A percentile compares a stretch with the other conserved stretches of the same genome.
phyloP scores from a whole-genome alignment of 805 yeast genomes.

The Yamadazyma olivae region DNA sequence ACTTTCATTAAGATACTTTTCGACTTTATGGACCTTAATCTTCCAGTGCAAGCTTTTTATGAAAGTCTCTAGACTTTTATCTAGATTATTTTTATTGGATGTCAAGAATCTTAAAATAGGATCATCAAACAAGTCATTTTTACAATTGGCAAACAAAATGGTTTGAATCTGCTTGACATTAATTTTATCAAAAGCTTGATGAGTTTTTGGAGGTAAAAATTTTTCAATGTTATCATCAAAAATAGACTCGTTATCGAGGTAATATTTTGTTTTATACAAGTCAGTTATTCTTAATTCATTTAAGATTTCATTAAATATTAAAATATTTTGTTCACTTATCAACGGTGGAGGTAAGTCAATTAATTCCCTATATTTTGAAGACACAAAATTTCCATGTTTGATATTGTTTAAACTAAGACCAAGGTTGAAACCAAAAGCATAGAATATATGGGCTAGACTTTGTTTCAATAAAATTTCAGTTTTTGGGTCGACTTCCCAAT shows the following conservation, averaged over 20 bases:
- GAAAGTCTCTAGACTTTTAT: constrained; percentile 64
- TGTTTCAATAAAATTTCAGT: constrained; percentile 8
- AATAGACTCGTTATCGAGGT: not conserved
- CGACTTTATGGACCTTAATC: constrained; percentile 53
- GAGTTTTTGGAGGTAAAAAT: constrained; percentile 5
- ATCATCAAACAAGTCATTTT: constrained; percentile 80
- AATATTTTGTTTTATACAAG: constrained; percentile 1
- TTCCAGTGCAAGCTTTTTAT: constrained; percentile 74
- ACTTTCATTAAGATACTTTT: constrained; percentile 59
- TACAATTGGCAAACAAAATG: constrained; percentile 16
- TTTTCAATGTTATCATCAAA: constrained; percentile 5
- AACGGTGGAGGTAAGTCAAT: constrained; percentile 5
- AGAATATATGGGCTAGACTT: constrained; percentile 4
- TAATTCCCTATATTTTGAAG: constrained; percentile 3
- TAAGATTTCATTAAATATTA: constrained; percentile 1
- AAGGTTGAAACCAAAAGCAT: constrained; percentile 4
- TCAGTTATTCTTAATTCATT: constrained; percentile 2
- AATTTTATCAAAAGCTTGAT: constrained; percentile 1
- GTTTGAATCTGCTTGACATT: constrained; percentile 3
- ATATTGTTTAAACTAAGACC: constrained; percentile 3
- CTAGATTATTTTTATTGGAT: constrained; percentile 81
- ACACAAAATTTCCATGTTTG: constrained; percentile 6
- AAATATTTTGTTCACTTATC: constrained; percentile 5
- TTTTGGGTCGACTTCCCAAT: constrained; percentile 5
- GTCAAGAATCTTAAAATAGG: constrained; percentile 67